A percentile compares a stretch with the other conserved stretches of the same genome.
phyloP scores from a whole-genome alignment of 768 basidiomycete species.

The Pleurotus djamor region DNA sequence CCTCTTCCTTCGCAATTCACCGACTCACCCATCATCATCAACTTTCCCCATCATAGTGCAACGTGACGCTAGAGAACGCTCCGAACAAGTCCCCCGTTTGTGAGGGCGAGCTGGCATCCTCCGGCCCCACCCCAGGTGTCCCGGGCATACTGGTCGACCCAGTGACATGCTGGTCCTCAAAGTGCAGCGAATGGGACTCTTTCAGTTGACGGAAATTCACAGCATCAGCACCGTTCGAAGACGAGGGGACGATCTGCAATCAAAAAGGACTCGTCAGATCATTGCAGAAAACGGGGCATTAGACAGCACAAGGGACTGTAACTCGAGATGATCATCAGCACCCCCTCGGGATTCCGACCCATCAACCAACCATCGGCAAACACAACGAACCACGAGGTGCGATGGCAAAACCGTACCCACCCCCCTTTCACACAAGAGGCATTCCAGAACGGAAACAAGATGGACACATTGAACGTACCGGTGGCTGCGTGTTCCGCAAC shows the following conservation, averaged over 20 bases:
- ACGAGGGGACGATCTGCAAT: conserved; percentile 75
- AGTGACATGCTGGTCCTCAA: conserved; percentile 62
- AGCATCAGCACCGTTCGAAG: conserved; percentile 77
- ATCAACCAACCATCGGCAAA: conserved; percentile 1
- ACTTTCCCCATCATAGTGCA: conserved; percentile 77
- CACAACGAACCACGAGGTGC: conserved; percentile 7
- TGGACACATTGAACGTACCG: conserved; percentile 52
- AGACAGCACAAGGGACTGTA: neutral
- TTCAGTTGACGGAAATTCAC: conserved; percentile 89
- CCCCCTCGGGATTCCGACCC: neutral
- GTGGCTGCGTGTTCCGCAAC: conserved; percentile 87
- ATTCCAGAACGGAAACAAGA: conserved; percentile 10
- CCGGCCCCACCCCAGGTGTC: conserved; percentile 31
- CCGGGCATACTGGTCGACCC: conserved; percentile 26
- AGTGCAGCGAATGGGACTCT: conserved; percentile 88
- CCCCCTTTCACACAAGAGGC: conserved; percentile 5
- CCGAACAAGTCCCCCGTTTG: conserved; percentile 67
- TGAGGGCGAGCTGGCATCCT: conserved; percentile 25
- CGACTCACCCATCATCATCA: conserved; percentile 13
- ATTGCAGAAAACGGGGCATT: neutral
- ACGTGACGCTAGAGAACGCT: conserved; percentile 87
- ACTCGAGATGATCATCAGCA: neutral
- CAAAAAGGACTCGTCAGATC: conserved; percentile 15
- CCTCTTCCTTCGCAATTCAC: neutral
- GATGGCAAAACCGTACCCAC: conserved; percentile 8